Evolutionary conservation across 208 protist genomes (phyloP).

Genomic region (Vickermania spadyakhi): DNA sequence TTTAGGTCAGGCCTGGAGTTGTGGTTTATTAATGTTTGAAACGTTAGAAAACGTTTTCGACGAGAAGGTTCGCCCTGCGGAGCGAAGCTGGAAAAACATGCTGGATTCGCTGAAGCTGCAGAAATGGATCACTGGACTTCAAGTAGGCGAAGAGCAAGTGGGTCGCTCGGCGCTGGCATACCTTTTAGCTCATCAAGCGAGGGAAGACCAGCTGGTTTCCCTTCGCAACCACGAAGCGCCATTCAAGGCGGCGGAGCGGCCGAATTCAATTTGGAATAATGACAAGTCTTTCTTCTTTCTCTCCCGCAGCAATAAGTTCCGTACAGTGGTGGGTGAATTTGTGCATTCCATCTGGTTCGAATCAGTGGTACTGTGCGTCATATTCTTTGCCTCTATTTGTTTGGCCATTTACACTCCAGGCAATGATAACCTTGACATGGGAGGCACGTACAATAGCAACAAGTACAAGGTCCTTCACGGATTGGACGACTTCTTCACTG

Average conservation of each 20-base stretch:
- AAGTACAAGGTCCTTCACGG: constrained; percentile 73
- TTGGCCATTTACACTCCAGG: constrained; percentile 56
- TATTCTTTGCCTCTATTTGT: constrained; percentile 66
- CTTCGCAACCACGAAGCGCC: not conserved
- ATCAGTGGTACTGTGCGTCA: constrained; percentile 42
- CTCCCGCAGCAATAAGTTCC: constrained; percentile 38
- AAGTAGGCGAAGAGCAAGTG: constrained; percentile 87
- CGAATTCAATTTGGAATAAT: constrained; percentile 51
- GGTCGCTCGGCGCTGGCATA: constrained; percentile 84
- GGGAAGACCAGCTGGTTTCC: constrained; percentile 25
- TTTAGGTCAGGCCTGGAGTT: constrained; percentile 83
- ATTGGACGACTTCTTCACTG: constrained; percentile 76
- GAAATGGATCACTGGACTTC: constrained; percentile 79
- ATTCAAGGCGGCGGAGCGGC: constrained; percentile 4
- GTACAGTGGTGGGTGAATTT: constrained; percentile 23
- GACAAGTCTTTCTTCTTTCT: constrained; percentile 56
- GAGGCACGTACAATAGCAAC: constrained; percentile 38
- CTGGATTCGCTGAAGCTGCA: constrained; percentile 74
- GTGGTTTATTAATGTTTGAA: constrained; percentile 85
- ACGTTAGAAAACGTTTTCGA: constrained; percentile 77
- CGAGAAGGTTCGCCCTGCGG: constrained; percentile 43
- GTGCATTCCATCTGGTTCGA: constrained; percentile 64
- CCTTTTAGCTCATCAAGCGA: constrained; percentile 67
- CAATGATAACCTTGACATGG: constrained; percentile 48
- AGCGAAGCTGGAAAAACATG: constrained; percentile 67